Base-by-base conservation (phyloP, 805 yeast species). In the Zygotorulaspora danielsina region DNA sequence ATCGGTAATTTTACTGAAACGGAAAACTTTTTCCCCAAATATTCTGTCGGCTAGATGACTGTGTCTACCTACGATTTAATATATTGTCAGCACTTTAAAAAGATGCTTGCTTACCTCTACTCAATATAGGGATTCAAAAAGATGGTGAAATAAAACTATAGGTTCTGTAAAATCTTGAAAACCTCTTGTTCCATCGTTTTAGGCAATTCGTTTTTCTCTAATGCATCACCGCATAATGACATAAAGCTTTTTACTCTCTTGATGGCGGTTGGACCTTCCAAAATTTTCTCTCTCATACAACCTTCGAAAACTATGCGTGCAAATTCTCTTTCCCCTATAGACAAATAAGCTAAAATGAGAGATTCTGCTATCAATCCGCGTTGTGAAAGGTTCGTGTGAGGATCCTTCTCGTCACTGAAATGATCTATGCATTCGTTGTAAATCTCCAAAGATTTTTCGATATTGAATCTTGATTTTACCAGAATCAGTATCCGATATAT, bases 141-240 rank as follows among this genome's bases (percentile, higher is more conserved):
- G n/a, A n/a, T n/a, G n/a, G n/a, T n/a, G n/a, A n/a, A n/a, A n/a
- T n/a, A 21, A 10, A 11, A 20, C 31, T 25, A 39, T 20, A 44
- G 7, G 12, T 41, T 30, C 22, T 32, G 27, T 16, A 44, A 38
- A 17, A 22, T 19, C 25, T 37, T 24, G 16, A 37, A 11, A 8
- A 44, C 19, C 19, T 40, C 41, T n/a, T 37, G 31, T 18, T 21
- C 19, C 42, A 44, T 44, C 5, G 25, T 24, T 4, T 29, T 38
- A 13, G 27, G 30, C 10, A 28, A 34, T 19, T 30, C 21, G 6
- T 38, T 41, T 11, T 27, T 29, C 31, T 70, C 75, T 2, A 58
- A 56, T 2, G 73, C 66, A n/a, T 73, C 78, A 7, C 82, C 80
- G 50, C 73, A 78, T 1, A 58, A 62, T 46, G 72, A 69, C 46